Conservation (phyloP, 768 basidiomycete genomes). For the Gautieria morchelliformis region DNA sequence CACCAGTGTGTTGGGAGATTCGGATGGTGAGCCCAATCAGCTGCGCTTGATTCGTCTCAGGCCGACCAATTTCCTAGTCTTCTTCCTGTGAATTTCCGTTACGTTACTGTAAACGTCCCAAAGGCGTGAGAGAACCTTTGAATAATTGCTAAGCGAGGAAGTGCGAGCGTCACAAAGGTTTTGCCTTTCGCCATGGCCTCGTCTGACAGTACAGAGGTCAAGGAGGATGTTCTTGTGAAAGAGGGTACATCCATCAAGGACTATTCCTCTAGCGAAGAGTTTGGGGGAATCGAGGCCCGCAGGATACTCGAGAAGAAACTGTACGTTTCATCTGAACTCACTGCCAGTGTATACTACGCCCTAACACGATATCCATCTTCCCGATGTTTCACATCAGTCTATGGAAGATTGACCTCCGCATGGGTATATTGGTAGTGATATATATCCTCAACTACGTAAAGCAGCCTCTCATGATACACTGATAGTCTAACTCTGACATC, state of each 20-base stretch:
- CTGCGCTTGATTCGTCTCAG: no score
- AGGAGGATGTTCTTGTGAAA: background rate
- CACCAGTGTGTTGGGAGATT: no score
- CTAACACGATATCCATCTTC: no score
- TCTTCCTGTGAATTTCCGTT: background rate
- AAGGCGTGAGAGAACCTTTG: background rate
- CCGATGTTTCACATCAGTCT: background rate
- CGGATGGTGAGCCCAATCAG: no score
- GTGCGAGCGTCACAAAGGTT: background rate
- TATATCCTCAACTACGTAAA: conserved; percentile 27
- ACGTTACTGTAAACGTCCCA: background rate
- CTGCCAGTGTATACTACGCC: background rate
- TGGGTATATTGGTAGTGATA: conserved; percentile 26
- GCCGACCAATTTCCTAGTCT: background rate
- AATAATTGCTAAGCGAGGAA: background rate
- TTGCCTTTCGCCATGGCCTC: background rate
- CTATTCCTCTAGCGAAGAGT: conserved; percentile 12
- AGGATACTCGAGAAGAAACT: conserved; percentile 41
- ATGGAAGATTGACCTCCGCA: conserved; percentile 23
- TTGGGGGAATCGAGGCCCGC: conserved; percentile 38
- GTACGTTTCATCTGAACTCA: conserved; percentile 19
- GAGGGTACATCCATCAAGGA: background rate
- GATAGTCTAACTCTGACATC: no score
- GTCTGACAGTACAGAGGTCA: background rate
- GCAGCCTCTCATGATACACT: background rate